Evolutionary conservation across 2,329 filamentous ascomycete species (phyloP), one percentile per base, ranked within the genome.

Genomic region (Cladorrhinum sp.): DNA sequence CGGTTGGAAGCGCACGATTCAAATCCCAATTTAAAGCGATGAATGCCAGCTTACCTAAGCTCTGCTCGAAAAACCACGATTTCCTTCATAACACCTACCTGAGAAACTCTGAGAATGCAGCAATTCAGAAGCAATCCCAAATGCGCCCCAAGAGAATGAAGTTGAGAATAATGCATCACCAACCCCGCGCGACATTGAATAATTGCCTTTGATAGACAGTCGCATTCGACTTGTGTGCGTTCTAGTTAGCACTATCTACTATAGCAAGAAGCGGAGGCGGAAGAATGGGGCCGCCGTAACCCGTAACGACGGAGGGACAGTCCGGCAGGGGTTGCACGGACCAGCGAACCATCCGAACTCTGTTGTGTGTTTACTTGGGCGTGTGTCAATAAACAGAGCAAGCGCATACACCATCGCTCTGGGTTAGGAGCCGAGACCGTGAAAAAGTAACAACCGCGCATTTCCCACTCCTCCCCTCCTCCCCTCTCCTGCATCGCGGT

Each of bases 341-440:
- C 62, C 62, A 62, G 20, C 10, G 23, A 9, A 16, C 23, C 13
- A 29, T 29, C 49, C 55, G 41, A 50, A 55, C 32, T 55, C 27
- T 55, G 16, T 18, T 3, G 12, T 51, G 48, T 66, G 63, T 68
- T 67, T 66, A 66, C 64, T 49, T 23, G 22, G 16, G 36, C 20
- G 41, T 25, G 18, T 62, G 58, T 63, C 61, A 65, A 62, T 64
- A 66, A 66, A 66, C 63, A 66, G 60, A 66, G 62, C 52, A 58
- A 36, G 52, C 27, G 36, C 45, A 58, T 23, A 22, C 20, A 22
- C 20, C 38, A 29, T 38, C 16, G n/a, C 45, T 12, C 25, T 7
- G 50, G 13, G 20, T 6, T n/a, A 22, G 22, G 20, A 25, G 18
- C 36, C 36, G 45, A 50, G 3, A 24, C 12, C 49, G 27, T 58